Percentiles rank a stretch among this genome's conserved stretches.
Conservation (phyloP, 352 stramenopile species). For the Phytophthora foliorum region DNA sequence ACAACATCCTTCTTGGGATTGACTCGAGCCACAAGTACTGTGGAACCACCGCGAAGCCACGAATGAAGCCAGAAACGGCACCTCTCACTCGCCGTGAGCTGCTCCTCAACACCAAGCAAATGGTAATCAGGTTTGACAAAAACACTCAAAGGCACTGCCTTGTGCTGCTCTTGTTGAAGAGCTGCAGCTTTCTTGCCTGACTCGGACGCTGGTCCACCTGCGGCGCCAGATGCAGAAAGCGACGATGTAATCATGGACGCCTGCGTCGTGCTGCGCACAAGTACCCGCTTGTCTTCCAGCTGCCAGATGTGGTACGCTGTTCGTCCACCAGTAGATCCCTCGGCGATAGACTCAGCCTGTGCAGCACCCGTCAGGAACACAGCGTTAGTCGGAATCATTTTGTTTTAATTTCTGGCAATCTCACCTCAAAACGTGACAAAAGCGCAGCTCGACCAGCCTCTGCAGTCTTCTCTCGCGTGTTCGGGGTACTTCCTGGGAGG, state of each 20-base stretch:
- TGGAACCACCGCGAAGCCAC: constrained; percentile 76
- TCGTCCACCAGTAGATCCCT: constrained; percentile 34
- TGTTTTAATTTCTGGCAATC: background rate
- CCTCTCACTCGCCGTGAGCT: constrained; percentile 68
- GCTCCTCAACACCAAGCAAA: constrained; percentile 58
- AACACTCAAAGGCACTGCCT: constrained; percentile 53
- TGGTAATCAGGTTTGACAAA: constrained; percentile 82
- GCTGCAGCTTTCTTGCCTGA: background rate
- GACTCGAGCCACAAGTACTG: constrained; percentile 60
- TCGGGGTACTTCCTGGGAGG: constrained; percentile 35
- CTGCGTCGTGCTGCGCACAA: constrained; percentile 67
- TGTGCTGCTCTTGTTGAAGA: constrained; percentile 7
- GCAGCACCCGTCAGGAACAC: background rate
- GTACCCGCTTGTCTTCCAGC: constrained; percentile 58
- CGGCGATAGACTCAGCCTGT: constrained; percentile 30
- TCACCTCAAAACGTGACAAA: constrained; percentile 45
- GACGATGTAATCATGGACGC: constrained; percentile 9
- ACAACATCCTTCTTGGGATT: constrained; percentile 44
- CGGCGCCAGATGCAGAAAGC: background rate
- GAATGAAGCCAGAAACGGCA: constrained; percentile 80
- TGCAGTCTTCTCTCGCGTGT: constrained; percentile 46
- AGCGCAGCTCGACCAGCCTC: constrained; percentile 35
- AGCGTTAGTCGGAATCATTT: background rate
- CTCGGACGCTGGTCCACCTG: background rate
- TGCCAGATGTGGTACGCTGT: constrained; percentile 79